These are phyloP conservation scores for Isoetes taiwanensis DNA, from an alignment of 75 land plant genomes.

Conservation along the genomic window DNA sequence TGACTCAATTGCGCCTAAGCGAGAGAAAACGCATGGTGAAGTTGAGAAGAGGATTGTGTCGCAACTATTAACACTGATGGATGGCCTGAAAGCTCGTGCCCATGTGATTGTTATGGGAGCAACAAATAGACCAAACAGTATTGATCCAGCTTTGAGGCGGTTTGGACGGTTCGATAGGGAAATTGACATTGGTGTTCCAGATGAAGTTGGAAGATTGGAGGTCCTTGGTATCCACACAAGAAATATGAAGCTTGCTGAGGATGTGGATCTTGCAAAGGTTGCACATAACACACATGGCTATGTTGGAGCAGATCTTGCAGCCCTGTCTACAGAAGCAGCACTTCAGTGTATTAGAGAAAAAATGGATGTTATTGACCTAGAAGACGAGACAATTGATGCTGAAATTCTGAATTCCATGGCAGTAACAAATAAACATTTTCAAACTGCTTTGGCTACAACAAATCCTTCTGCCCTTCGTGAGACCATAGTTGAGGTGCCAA, in stretches of 20 bases:
- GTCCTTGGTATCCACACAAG: conserved; percentile 19
- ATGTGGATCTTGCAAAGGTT: conserved; percentile 3
- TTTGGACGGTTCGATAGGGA: conserved; percentile 17
- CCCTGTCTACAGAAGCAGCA: conserved; percentile 13
- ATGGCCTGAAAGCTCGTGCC: not conserved
- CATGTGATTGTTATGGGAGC: conserved; percentile 8
- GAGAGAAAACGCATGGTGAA: not conserved
- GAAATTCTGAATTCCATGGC: conserved; percentile 14
- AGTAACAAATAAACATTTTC: conserved; percentile 16
- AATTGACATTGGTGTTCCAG: conserved; percentile 17
- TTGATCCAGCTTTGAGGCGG: conserved; percentile 13
- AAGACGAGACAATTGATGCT: conserved; percentile 16
- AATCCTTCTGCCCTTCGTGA: conserved; percentile 19
- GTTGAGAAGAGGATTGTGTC: not conserved
- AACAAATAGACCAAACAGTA: conserved; percentile 14
- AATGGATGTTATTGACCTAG: conserved; percentile 19
- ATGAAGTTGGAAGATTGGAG: conserved; percentile 15
- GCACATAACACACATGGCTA: not conserved
- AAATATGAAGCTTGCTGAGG: conserved; percentile 15
- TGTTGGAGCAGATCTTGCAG: conserved; percentile 11
- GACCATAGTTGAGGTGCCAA: conserved; percentile 10
- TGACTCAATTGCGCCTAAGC: conserved; percentile 16
- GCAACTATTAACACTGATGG: conserved; percentile 1
- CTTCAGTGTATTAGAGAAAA: conserved; percentile 17
- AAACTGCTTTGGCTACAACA: conserved; percentile 14